Evolutionary conservation across 2,329 filamentous ascomycete species (phyloP).

Genomic region (Stagonosporopsis chrysanthemi): DNA sequence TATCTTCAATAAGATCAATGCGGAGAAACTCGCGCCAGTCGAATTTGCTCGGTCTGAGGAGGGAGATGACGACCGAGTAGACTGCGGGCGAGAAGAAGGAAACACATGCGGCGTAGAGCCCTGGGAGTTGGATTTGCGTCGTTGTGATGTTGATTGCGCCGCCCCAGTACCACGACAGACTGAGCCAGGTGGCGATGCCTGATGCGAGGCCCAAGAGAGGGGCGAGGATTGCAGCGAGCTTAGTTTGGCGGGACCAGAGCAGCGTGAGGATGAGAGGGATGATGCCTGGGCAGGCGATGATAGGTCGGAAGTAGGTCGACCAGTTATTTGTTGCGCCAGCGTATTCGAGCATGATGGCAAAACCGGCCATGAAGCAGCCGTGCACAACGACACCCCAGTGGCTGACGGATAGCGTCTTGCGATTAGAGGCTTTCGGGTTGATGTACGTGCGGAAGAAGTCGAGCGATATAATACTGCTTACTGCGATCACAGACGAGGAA

Average conservation of each 20-base stretch:
- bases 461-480: slow-evolving; percentile 85
- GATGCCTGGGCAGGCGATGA: slow-evolving; percentile 83
- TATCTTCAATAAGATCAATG: slow-evolving; percentile 21
- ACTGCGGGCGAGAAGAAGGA: slow-evolving; percentile 77
- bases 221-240: slow-evolving; percentile 68
- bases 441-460: slow-evolving; percentile 88
- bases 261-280: slow-evolving; percentile 80
- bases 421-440: slow-evolving; percentile 76
- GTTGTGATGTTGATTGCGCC: slow-evolving; percentile 33
- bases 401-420: slow-evolving; percentile 76
- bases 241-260: slow-evolving; percentile 79
- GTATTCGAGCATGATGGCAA: slow-evolving; percentile 71
- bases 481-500: slow-evolving; percentile 61
- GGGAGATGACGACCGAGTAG: slow-evolving; percentile 51
- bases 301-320: slow-evolving; percentile 85
- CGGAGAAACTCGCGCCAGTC: slow-evolving; percentile 21
- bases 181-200: slow-evolving; percentile 18
- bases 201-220: slow-evolving; percentile 16
- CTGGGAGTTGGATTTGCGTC: slow-evolving; percentile 74
- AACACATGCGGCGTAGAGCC: slow-evolving; percentile 80
- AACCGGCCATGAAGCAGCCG: slow-evolving; percentile 75
- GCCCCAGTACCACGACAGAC: slow-evolving; percentile 25
- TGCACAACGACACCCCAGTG: slow-evolving; percentile 76
- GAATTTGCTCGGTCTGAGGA: slow-evolving; percentile 11
- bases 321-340: slow-evolving; percentile 71